Conservation (phyloP, 2,329 filamentous ascomycete species). For the Fusarium sp. region DNA sequence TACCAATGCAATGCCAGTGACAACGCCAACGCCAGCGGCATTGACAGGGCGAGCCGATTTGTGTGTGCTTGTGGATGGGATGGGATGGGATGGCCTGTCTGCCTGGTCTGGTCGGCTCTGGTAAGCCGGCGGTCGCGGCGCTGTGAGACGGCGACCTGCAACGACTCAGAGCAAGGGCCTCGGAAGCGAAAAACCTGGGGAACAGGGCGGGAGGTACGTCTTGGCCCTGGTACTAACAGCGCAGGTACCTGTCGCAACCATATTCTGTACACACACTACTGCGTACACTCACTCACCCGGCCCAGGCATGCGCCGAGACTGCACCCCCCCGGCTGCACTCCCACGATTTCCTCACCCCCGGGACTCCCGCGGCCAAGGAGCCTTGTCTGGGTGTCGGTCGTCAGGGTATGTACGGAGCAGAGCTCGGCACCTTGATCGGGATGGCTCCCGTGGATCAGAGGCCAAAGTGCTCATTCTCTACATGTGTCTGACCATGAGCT, state of each 20-base stretch:
- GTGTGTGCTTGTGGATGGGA: slow-evolving; percentile 3
- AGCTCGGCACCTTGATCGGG: slow-evolving; percentile 11
- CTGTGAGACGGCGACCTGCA: slow-evolving; percentile 35
- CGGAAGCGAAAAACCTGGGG: slow-evolving; percentile 41
- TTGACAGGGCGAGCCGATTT: slow-evolving; percentile 32
- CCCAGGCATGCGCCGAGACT: slow-evolving; percentile 8
- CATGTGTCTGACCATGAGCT: slow-evolving; percentile 4
- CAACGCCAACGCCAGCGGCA: slow-evolving; percentile 24
- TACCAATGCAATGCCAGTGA: slow-evolving; percentile 16
- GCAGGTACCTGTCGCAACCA: slow-evolving; percentile 35
- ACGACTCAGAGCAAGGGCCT: slow-evolving; percentile 15
- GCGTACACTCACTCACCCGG: neutral
- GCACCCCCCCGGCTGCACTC: slow-evolving; percentile 23
- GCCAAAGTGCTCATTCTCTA: slow-evolving; percentile 16
- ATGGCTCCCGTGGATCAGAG: slow-evolving; percentile 13
- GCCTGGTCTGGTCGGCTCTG: neutral
- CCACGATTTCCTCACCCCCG: slow-evolving; percentile 19
- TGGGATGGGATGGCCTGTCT: neutral
- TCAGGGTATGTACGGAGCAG: neutral
- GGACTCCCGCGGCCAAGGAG: slow-evolving; percentile 17
- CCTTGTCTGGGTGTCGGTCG: slow-evolving; percentile 13
- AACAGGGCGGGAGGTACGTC: slow-evolving; percentile 41
- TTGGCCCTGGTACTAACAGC: slow-evolving; percentile 37
- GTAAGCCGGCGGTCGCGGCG: slow-evolving; percentile 10
- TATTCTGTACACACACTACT: slow-evolving; percentile 13